Conservation (phyloP, 352 stramenopile genomes). For the Bremia lactucae region DNA sequence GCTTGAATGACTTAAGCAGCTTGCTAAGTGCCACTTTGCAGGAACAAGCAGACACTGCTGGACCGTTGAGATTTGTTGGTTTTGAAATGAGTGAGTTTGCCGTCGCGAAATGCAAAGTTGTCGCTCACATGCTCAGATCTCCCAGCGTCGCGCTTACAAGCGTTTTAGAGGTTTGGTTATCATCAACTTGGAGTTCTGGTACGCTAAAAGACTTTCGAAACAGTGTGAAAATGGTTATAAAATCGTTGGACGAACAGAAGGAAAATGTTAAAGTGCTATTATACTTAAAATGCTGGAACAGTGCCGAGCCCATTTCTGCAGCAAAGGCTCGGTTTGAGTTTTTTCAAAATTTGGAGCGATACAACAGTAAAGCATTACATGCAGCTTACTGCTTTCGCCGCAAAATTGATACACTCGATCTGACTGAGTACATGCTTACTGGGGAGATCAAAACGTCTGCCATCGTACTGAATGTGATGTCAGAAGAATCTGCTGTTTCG, state of each 20-base stretch:
- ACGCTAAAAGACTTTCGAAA: not conserved
- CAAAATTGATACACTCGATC: conserved; percentile 9
- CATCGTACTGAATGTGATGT: not conserved
- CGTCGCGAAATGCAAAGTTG: not conserved
- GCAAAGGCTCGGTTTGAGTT: conserved; percentile 9
- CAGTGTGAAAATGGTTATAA: conserved; percentile 3
- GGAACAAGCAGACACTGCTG: not conserved
- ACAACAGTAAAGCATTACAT: conserved; percentile 1
- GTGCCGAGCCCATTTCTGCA: conserved; percentile 8
- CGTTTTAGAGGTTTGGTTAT: not conserved
- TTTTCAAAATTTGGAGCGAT: conserved; percentile 10
- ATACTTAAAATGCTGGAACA: conserved; percentile 19
- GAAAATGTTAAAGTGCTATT: conserved; percentile 14
- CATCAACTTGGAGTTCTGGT: not conserved
- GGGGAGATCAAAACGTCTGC: conserved; percentile 11
- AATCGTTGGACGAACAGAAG: not conserved
- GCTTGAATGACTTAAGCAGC: conserved; percentile 24
- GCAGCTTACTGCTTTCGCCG: conserved; percentile 7
- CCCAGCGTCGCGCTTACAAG: not conserved
- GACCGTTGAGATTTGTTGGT: not conserved
- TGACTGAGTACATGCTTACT: conserved; percentile 18
- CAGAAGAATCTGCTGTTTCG: not conserved
- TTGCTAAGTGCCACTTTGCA: conserved; percentile 5
- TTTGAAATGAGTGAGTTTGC: conserved; percentile 4
- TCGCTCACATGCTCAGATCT: not conserved